Evolutionary conservation across 257 asterid genomes (phyloP), one percentile per base, ranked within the genome.

Genomic region (Phtheirospermum japonicum): DNA sequence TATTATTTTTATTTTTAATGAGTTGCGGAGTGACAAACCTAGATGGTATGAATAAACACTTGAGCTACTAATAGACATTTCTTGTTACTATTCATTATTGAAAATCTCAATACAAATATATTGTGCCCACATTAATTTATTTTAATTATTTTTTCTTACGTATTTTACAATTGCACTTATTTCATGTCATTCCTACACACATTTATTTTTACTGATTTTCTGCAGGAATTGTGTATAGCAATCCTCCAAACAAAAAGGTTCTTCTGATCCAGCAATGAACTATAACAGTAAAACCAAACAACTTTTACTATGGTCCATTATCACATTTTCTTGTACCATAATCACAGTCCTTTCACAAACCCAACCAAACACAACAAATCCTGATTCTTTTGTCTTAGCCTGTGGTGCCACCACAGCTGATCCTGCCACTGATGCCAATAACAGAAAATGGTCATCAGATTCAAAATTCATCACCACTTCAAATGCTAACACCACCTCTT

Each of bases 371-470:
- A 11, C 34, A 0, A 40, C 46, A 59, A 30, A 72, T 0, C 14
- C 75, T 3, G 77, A 80, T 73, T 70, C 86, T 0, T 76, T 72
- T 53, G 63, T 82, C 39, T 70, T 89, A 42, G 61, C 79, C 30
- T 89, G 97, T 69, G 97, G 94, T 2, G 61, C 87, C 49, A 16
- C 49, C 49, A 65, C 77, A n/a, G 28, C 43, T 36, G 75, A 68
- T 52, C 73, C 77, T 48, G 73, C 80, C 36, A 67, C 67, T 0
- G 95, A 84, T 54, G 58, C 71, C 45, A 34, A 62, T 63, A 84
- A 81, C 36, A 69, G 86, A 56, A 79, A 61, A 53, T 89, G 94
- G 95, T 67, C 33, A 5, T 72, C 85, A 9, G 95, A 89, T 57
- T 7, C 72, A 7, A 69, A 57, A 17, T 77, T 74, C 66, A 52